Conservation (phyloP, 192 early-diverging fungal species). For the Gamsiella multidivaricata region DNA sequence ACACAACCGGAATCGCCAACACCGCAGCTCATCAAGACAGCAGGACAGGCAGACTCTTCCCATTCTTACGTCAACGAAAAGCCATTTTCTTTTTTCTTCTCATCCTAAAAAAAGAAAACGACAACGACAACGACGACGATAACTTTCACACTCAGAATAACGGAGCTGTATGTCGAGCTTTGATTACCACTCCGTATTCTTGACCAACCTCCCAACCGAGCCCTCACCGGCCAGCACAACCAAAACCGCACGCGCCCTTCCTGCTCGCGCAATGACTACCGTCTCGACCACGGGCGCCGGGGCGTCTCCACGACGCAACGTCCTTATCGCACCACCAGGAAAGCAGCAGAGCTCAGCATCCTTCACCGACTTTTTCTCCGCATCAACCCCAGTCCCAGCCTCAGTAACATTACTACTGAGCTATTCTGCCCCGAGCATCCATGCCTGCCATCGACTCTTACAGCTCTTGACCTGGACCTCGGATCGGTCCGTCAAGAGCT, state of each 20-base stretch:
- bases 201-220: slow-evolving; percentile 43
- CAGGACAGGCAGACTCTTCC: too few relatives aligned
- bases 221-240: slow-evolving; percentile 29
- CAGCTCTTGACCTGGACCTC: slow-evolving; percentile 59
- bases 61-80: too few relatives aligned
- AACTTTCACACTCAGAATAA: background rate
- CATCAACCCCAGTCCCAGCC: slow-evolving; percentile 56
- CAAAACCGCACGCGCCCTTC: slow-evolving; percentile 20
- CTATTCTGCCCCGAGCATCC: slow-evolving; percentile 53
- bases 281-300: background rate
- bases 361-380: slow-evolving; percentile 54
- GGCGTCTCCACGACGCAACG: slow-evolving; percentile 8
- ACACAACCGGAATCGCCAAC: too few relatives aligned
- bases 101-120: too few relatives aligned
- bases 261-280: slow-evolving; percentile 25
- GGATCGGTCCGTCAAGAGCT: slow-evolving; percentile 54
- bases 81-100: too few relatives aligned
- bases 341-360: slow-evolving; percentile 30
- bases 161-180: slow-evolving; percentile 42
- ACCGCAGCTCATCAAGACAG: too few relatives aligned
- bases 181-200: slow-evolving; percentile 44
- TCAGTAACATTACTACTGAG: slow-evolving; percentile 57
- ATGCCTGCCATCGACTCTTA: slow-evolving; percentile 47
- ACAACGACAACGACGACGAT: too few relatives aligned
- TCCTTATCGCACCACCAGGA: slow-evolving; percentile 4